Evolutionary conservation across 768 basidiomycete genomes (phyloP), one percentile per base, ranked within the genome.

Genomic region (Pleurotus citrinopileatus): DNA sequence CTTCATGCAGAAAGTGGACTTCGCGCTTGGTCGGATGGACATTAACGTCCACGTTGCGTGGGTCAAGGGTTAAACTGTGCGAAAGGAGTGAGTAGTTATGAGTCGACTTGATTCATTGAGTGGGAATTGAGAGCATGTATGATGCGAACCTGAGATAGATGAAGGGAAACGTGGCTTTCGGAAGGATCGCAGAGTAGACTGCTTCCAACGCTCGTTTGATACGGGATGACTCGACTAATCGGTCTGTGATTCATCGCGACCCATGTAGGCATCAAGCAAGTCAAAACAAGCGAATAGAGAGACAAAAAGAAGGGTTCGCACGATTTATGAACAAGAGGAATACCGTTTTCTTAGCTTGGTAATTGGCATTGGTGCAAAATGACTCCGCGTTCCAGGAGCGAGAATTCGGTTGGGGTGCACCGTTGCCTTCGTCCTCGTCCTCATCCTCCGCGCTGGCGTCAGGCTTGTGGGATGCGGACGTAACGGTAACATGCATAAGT

Each of bases 21-120:
- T 98, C 95, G 42, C 90, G 88, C 67, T 99, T 99, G 2, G 97
- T 98, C 0, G 96, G 97, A 65, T 98, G 95, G 6, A 98, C 94
- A 61, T 99, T 99, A 52, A 98, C 95, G 61, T 99, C 97, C 15
- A 99, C 88, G 22, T 89, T 84, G 26, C 83, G 79, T 0, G 94
- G 93, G 57, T 94, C 87, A 60, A 98, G 86, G 37, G 85, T 76
- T 38, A 98, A 68, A 60, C 94, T 95, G 56, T 8, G 23, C 10
- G 22, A 42, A 43, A 38, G 22, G 45, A 53, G 12, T 46, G 12
- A 57, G 55, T 46, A 10, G 26, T 34, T 15, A 27, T 10, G 42
- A 12, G 9, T 26, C 4, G 19, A 29, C 3, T 28, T 40, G n/a
- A n/a, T n/a, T n/a, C n/a, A n/a, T n/a, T n/a, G n/a, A n/a, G n/a